These are phyloP conservation scores for Exidia glandulosa DNA, from an alignment of 768 basidiomycete species.

Conservation along the genomic window DNA sequence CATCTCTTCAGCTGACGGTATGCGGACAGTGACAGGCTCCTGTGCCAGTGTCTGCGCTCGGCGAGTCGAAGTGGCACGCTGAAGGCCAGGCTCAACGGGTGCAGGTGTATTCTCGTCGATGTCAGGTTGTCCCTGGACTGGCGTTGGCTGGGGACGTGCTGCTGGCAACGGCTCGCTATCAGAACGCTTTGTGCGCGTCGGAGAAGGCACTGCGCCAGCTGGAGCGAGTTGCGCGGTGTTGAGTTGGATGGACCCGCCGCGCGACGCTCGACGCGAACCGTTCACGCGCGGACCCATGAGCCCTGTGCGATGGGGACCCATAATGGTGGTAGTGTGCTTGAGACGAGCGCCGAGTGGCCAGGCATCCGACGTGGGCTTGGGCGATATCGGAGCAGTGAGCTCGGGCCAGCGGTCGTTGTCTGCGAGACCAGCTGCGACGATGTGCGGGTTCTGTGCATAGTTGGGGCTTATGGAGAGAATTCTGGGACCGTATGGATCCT, in stretches of 20 bases:
- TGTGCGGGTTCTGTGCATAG: constrained; percentile 73
- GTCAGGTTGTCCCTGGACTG: constrained; percentile 1
- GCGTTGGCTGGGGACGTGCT: constrained; percentile 2
- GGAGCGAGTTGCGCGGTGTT: not conserved
- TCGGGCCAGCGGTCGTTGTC: constrained; percentile 81
- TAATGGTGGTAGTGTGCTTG: constrained; percentile 83
- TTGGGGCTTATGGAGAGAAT: constrained; percentile 71
- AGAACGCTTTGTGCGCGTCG: constrained; percentile 6
- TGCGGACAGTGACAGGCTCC: not conserved
- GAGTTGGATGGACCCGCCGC: constrained; percentile 20
- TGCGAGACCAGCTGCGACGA: constrained; percentile 66
- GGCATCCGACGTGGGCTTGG: constrained; percentile 49
- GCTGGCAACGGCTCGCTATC: constrained; percentile 17
- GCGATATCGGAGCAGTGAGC: constrained; percentile 57
- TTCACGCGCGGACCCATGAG: constrained; percentile 68
- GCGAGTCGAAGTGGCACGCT: constrained; percentile 3
- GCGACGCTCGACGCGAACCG: constrained; percentile 46
- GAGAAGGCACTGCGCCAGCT: constrained; percentile 1
- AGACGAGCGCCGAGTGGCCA: constrained; percentile 28
- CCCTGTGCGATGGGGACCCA: constrained; percentile 57
- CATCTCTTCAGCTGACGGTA: constrained; percentile 66
- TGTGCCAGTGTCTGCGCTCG: constrained; percentile 1
- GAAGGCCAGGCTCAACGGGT: not conserved
- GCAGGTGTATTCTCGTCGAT: constrained; percentile 7
- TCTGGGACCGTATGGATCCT: constrained; percentile 75